Base-by-base conservation (phyloP, 345 rosid species). In the Abelmoschus esculentus region DNA sequence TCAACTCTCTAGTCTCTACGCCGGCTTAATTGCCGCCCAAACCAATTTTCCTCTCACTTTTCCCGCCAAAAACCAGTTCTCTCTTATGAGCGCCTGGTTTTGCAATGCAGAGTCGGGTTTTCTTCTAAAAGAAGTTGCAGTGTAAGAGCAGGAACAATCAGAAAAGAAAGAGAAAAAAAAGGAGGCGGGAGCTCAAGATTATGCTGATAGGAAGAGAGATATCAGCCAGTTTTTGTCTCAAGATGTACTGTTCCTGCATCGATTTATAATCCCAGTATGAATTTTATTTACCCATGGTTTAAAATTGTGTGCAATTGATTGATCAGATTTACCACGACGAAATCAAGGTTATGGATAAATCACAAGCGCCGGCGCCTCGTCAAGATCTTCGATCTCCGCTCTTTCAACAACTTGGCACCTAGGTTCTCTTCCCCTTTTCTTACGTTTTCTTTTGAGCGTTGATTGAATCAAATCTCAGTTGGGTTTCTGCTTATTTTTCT, bases 311-410 rank as follows among this genome's bases (percentile, higher is more conserved):
- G 61, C 18, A 17, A 31, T 57, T 53, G 59, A 28, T 71, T 57
- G 54, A 59, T 36, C 75, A 87, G 97, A 74, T 85, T 19, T 93
- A 91, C 73, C 83, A 81, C 78, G 96, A 89, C 63, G 95, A 91
- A 75, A 86, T 91, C 72, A 88, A 85, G 78, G 79, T 87, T 26
- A 85, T 95, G 36, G 96, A 87, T 88, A 38, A 87, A 90, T 69
- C 87, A 87, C 80, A 88, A 87, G 77, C 93, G 98, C 61, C 90
- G 80, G 6, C 36, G 4, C 36, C 5, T 95, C 61, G 82, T 95
- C 76, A 84, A 91, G 76, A 81, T 91, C 77, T 89, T 98, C 58
- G 97, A 95, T 78, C 93, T 95, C 31, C 95, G 87, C 74, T 62
- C 87, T 8, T 70, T 80, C 71, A 80, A 70, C 84, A 93, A 90